Evolutionary conservation across 805 yeast species (phyloP), one percentile per base, ranked within the genome.

Genomic region (Candida namnaoensis): DNA sequence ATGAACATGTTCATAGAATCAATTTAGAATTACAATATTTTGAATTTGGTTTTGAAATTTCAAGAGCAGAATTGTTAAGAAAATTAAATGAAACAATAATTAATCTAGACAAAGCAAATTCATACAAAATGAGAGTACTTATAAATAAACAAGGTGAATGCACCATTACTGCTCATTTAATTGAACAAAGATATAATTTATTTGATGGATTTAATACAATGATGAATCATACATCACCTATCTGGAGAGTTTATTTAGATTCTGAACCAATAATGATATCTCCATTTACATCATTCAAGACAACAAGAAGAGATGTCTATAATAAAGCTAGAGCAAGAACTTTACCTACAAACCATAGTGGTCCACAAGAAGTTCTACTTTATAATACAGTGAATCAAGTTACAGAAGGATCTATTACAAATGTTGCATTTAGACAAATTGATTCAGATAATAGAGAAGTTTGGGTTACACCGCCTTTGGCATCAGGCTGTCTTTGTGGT

Each of bases 281-380:
- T 2, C 85, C 86, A 2, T 86, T 84, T 60, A 87, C 96, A 0
- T 81, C 95, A 5, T 83, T 88, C 63, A 91, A 91, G 58, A 91
- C 98, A 0, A 85, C 96, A 0, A 61, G 68, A 24, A 68, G 99
- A 47, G 65, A 64, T 4, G 76, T 70, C 37, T 88, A 90, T 57
- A 72, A 65, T 36, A 67, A 57, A 3, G 82, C 95, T 0, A 64
- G 97, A 43, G 58, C 57, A 1, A 64, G 87, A 36, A 49, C 62
- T 36, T 53, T 76, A 4, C 46, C 54, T 1, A 32, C 47, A 39
- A 47, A 49, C 13, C 28, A 44, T 58, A 72, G 14, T 9, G 56
- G 62, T 1, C 68, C 74, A 0, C 64, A 71, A 25, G 98, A 91
- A 54, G 95, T 88, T 14, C 66, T 91, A 4, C 51, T 91, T 3